phyloP scores from a whole-genome alignment of 106 monocot genomes.

The Iris macrosiphon region DNA sequence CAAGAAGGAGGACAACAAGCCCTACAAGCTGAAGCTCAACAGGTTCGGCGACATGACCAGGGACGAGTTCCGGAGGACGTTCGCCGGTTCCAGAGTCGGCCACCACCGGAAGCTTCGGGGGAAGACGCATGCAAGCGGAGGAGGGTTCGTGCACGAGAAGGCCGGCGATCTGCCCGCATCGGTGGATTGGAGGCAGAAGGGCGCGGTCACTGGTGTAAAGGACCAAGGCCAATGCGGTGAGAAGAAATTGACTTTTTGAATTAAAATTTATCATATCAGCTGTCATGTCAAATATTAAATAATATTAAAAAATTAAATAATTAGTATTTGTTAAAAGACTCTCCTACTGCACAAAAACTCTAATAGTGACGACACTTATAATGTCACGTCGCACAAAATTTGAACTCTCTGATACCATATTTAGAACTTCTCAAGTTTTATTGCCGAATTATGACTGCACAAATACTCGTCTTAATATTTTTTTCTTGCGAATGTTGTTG shows the following conservation, averaged over 20 bases:
- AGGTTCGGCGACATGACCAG: constrained; percentile 29
- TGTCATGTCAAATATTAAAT: no score
- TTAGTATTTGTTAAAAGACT: not conserved
- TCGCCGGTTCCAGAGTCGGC: constrained; percentile 23
- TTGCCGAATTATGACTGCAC: no score
- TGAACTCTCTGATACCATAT: no score
- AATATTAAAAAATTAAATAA: not conserved
- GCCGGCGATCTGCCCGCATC: not conserved
- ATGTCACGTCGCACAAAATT: no score
- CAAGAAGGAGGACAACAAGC: constrained; percentile 22
- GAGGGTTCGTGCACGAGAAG: constrained; percentile 2
- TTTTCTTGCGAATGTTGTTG: no score
- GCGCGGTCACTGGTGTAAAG: constrained; percentile 25
- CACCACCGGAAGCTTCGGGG: constrained; percentile 25
- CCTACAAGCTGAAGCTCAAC: constrained; percentile 37
- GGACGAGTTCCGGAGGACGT: constrained; percentile 32
- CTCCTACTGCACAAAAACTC: not conserved
- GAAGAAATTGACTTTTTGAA: no score
- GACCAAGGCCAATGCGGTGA: constrained; percentile 24
- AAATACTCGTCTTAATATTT: no score
- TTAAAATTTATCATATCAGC: no score
- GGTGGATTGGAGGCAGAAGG: constrained; percentile 17
- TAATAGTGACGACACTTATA: no score
- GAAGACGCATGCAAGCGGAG: not conserved
- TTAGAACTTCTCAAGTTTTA: no score